Conservation (phyloP, 2,329 filamentous ascomycete genomes). For the Sphaerulina vaccinii region DNA sequence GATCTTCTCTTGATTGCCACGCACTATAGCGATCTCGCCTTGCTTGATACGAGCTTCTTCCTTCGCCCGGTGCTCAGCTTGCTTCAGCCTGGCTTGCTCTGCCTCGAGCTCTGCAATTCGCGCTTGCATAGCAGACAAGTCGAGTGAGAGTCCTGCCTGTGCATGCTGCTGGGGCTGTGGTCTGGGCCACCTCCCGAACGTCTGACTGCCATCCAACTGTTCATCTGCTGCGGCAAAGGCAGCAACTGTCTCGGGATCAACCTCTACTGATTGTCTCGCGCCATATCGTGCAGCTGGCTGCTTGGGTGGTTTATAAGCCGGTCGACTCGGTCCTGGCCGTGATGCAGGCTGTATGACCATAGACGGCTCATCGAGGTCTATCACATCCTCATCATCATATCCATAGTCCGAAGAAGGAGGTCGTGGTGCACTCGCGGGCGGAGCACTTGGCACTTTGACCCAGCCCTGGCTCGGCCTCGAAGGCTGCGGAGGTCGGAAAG, state of each 20-base stretch:
- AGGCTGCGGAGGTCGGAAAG: conserved; percentile 34
- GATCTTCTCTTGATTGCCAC: conserved; percentile 64
- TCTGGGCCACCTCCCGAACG: conserved; percentile 28
- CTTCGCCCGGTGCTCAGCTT: conserved; percentile 44
- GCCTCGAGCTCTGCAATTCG: conserved; percentile 49
- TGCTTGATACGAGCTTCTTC: conserved; percentile 60
- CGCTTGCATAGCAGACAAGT: conserved; percentile 39
- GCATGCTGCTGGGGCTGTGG: conserved; percentile 11
- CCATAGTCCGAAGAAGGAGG: conserved; percentile 45
- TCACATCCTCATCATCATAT: conserved; percentile 46
- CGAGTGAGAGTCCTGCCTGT: conserved; percentile 17
- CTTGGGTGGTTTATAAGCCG: conserved; percentile 9
- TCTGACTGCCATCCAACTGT: conserved; percentile 30
- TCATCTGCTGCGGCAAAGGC: conserved; percentile 37
- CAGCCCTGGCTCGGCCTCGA: conserved; percentile 19
- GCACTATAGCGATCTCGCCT: conserved; percentile 74
- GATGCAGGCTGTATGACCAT: conserved; percentile 31
- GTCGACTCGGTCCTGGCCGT: conserved; percentile 8
- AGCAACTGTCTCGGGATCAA: conserved; percentile 33
- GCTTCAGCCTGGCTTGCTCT: conserved; percentile 41
- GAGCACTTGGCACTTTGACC: conserved; percentile 17
- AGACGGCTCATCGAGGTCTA: conserved; percentile 46
- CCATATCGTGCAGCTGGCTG: conserved; percentile 11
- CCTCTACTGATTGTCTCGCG: conserved; percentile 11
- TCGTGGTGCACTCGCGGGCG: conserved; percentile 28